A percentile compares a stretch with the other conserved stretches of the same genome.
Conservation (phyloP, 345 rosid species). For the Diplotaxis tenuifolia region DNA sequence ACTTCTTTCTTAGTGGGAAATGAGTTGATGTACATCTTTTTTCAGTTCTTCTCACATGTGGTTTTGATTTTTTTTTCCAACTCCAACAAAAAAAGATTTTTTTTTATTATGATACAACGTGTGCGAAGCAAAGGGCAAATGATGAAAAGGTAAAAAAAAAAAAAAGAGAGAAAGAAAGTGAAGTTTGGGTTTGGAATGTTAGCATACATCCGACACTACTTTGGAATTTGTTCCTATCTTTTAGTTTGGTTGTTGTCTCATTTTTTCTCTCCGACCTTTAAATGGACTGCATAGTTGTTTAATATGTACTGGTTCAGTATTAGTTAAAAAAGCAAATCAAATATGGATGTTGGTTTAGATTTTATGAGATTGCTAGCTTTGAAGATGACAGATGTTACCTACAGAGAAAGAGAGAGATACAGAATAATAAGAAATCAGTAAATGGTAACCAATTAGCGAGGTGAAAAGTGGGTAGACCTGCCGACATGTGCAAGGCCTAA, state of each 20-base stretch:
- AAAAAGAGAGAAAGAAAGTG: slow-evolving; percentile 1
- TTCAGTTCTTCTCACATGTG: neutral
- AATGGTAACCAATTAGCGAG: neutral
- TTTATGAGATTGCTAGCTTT: neutral
- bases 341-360: too few species aligned
- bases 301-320: neutral
- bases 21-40: neutral
- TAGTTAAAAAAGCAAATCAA: neutral
- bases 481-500: neutral
- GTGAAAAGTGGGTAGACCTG: neutral
- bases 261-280: too few species aligned
- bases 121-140: neutral
- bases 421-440: neutral
- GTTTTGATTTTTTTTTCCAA: neutral
- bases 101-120: neutral
- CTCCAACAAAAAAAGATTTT: neutral
- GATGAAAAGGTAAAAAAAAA: neutral
- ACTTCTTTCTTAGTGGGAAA: neutral
- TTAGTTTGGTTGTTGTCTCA: too few species aligned
- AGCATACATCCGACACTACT: neutral
- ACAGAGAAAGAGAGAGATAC: neutral
- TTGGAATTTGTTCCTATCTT: slow-evolving; percentile 32
- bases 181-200: slow-evolving; percentile 16
- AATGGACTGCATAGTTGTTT: neutral
- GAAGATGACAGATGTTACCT: neutral